phyloP scores from a whole-genome alignment of 148 eudicot species.

The Drosera capensis region DNA sequence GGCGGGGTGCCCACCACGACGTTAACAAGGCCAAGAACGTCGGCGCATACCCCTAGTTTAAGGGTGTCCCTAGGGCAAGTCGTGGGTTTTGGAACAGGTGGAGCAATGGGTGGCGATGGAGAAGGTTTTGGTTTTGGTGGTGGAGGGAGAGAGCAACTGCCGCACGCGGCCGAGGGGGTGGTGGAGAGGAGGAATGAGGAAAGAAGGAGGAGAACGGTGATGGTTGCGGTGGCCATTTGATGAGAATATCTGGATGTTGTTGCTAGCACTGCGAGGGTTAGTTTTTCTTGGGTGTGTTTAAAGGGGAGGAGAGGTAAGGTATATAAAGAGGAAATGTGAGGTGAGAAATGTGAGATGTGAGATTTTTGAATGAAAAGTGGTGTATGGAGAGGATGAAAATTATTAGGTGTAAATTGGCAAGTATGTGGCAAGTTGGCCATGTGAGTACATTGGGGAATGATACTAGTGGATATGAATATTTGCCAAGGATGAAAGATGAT shows the following conservation, averaged over 20 bases:
- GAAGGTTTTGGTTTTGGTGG: neutral
- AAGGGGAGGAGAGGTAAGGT: neutral
- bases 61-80: conserved; percentile 21
- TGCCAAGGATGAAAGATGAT: too few species aligned
- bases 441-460: too few species aligned
- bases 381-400: neutral
- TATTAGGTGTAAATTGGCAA: neutral
- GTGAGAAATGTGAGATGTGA: neutral
- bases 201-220: neutral
- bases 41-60: conserved; percentile 24
- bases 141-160: neutral
- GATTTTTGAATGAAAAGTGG: neutral
- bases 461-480: too few species aligned
- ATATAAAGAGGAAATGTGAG: neutral
- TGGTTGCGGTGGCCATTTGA: conserved; percentile 1
- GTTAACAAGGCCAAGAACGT: conserved; percentile 8
- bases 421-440: neutral
- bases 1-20: conserved; percentile 3
- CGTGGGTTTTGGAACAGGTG: neutral
- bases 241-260: too few species aligned
- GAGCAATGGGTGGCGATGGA: neutral
- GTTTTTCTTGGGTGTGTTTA: neutral
- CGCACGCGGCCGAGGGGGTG: neutral
- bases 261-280: neutral
- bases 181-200: neutral